phyloP scores from a whole-genome alignment of 129 eudicot species.

The Erigeron canadensis region DNA sequence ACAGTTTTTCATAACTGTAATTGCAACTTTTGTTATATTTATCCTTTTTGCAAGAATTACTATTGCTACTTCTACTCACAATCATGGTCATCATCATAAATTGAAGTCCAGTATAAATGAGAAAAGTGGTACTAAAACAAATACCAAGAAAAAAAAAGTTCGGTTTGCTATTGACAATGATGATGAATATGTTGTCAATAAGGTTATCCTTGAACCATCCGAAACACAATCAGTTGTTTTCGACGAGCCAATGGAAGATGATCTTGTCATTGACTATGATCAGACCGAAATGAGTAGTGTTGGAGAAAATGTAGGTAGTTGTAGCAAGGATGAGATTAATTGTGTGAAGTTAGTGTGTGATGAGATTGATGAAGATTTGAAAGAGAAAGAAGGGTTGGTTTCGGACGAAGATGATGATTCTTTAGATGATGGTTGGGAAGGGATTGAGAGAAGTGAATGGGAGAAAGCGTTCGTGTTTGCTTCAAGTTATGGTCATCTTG shows the following conservation, averaged over 20 bases:
- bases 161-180: constrained; percentile 51
- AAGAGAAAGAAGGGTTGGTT: constrained; percentile 34
- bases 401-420: constrained; percentile 40
- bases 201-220: constrained; percentile 24
- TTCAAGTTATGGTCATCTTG: constrained; percentile 40
- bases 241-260: constrained; percentile 7
- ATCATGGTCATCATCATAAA: constrained; percentile 12
- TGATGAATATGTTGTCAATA: constrained; percentile 25
- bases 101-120: constrained; percentile 17
- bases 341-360: constrained; percentile 26
- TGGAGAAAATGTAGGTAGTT: constrained; percentile 13
- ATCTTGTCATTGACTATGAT: background rate
- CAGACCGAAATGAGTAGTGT: background rate
- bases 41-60: constrained; percentile 41
- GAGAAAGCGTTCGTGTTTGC: constrained; percentile 64
- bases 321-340: background rate
- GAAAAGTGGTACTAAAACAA: constrained; percentile 30
- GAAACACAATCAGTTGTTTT: constrained; percentile 17
- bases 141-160: constrained; percentile 47
- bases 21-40: constrained; percentile 34
- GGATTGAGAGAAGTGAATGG: constrained; percentile 76
- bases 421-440: constrained; percentile 75
- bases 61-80: constrained; percentile 9
- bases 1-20: constrained; percentile 41
- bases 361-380: constrained; percentile 26